Conservation (phyloP, 2,329 filamentous ascomycete species). For the Fusarium mundagurra region DNA sequence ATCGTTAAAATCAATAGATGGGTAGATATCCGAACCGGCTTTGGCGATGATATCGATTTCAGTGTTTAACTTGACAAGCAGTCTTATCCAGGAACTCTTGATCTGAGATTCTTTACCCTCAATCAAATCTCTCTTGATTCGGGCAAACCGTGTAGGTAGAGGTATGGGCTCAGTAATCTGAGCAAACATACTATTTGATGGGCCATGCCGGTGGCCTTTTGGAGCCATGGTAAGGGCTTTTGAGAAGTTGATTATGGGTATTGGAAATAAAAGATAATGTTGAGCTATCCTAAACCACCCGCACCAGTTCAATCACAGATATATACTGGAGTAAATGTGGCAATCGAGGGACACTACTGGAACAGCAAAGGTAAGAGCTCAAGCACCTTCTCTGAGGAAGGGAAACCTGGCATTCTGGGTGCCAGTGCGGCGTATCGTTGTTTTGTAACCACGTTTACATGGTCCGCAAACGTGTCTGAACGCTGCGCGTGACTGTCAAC, state of each 20-base stretch:
- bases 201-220: constrained; percentile 32
- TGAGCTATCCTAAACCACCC: background rate
- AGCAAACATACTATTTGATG: constrained; percentile 42
- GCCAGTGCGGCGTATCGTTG: constrained; percentile 4
- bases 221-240: constrained; percentile 24
- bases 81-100: constrained; percentile 50
- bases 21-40: constrained; percentile 49
- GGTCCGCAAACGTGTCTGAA: constrained; percentile 1
- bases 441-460: constrained; percentile 13
- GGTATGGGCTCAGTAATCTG: constrained; percentile 44
- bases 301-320: background rate
- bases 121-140: constrained; percentile 53
- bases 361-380: background rate
- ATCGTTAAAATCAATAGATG: constrained; percentile 54
- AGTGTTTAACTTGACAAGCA: constrained; percentile 49
- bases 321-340: background rate
- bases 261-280: background rate
- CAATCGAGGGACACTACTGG: background rate
- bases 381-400: background rate
- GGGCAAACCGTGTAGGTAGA: constrained; percentile 53
- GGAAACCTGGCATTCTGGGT: constrained; percentile 1
- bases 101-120: constrained; percentile 51
- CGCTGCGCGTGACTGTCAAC: background rate
- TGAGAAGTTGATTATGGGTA: background rate
- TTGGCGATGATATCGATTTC: constrained; percentile 51